These are phyloP conservation scores for Diplodia corticola DNA, from an alignment of 2,329 filamentous ascomycete genomes.

Conservation along the genomic window DNA sequence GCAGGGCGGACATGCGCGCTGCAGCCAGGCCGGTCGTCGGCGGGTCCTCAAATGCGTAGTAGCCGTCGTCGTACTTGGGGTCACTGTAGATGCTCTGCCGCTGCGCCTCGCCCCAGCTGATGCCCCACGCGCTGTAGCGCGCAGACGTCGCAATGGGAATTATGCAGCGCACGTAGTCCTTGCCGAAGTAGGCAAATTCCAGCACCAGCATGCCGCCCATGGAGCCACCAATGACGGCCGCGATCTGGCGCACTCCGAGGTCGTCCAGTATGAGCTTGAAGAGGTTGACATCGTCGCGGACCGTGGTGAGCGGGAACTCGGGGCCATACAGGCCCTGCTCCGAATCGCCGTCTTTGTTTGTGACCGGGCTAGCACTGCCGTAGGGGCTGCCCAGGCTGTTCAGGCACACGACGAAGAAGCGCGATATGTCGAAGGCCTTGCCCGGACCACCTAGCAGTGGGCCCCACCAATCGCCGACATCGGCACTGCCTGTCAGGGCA, in stretches of 20 bases:
- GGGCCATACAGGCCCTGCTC: conserved; percentile 81
- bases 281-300: conserved; percentile 89
- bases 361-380: conserved; percentile 84
- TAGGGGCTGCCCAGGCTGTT: conserved; percentile 85
- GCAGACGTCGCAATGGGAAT: conserved; percentile 85
- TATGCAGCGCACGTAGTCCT: conserved; percentile 76
- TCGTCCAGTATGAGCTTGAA: conserved; percentile 81
- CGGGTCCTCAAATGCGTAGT: conserved; percentile 85
- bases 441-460: conserved; percentile 76
- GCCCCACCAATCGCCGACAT: conserved; percentile 88
- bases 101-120: conserved; percentile 87
- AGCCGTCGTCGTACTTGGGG: conserved; percentile 97
- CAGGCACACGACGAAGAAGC: conserved; percentile 84
- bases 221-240: conserved; percentile 77
- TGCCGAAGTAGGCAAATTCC: conserved; percentile 89
- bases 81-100: conserved; percentile 95
- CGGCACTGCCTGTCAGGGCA: conserved; percentile 80
- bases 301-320: conserved; percentile 93
- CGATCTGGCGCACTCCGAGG: conserved; percentile 74
- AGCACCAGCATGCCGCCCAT: conserved; percentile 90
- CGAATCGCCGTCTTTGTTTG: conserved; percentile 77
- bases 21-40: conserved; percentile 85
- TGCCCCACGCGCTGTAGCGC: conserved; percentile 84
- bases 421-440: conserved; percentile 75
- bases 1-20: conserved; percentile 91